These are phyloP conservation scores for Diaporthe helianthi DNA, from an alignment of 2,329 filamentous ascomycete species.

Conservation along the genomic window DNA sequence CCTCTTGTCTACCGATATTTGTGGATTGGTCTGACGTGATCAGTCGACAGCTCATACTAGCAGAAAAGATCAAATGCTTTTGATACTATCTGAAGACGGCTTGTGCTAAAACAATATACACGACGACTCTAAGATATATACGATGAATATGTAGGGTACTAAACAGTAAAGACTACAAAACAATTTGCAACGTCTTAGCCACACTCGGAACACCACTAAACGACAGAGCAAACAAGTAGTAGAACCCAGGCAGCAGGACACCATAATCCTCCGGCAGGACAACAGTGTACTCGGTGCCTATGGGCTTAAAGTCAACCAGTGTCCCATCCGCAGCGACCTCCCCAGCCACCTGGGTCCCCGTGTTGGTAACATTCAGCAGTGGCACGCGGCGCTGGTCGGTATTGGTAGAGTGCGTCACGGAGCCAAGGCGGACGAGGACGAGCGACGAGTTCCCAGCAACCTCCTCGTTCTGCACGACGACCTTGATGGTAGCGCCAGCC, in stretches of 20 bases:
- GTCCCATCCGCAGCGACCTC: slow-evolving; percentile 39
- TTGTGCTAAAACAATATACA: neutral
- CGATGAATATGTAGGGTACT: neutral
- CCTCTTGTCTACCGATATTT: too few species aligned
- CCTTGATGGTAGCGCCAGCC: slow-evolving; percentile 40
- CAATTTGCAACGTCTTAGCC: slow-evolving; percentile 39
- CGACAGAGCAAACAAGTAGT: slow-evolving; percentile 55
- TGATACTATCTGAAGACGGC: accelerated
- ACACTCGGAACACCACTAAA: slow-evolving; percentile 51
- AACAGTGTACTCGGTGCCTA: slow-evolving; percentile 42
- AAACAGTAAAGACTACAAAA: neutral
- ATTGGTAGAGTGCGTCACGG: slow-evolving; percentile 57
- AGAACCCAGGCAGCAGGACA: slow-evolving; percentile 55
- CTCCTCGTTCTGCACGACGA: slow-evolving; percentile 40
- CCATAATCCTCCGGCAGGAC: slow-evolving; percentile 52
- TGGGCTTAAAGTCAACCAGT: slow-evolving; percentile 14
- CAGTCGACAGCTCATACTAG: too few species aligned
- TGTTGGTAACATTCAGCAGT: neutral
- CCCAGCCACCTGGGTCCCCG: neutral
- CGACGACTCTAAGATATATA: neutral
- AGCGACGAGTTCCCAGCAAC: slow-evolving; percentile 39
- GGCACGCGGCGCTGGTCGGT: slow-evolving; percentile 59
- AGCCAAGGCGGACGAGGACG: slow-evolving; percentile 53
- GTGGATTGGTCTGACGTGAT: too few species aligned
- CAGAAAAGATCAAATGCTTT: too few species aligned